A percentile compares a stretch with the other conserved stretches of the same genome.
Evolutionary conservation across 2,329 filamentous ascomycete species (phyloP).

Genomic region (Mycosphaerella sp.): DNA sequence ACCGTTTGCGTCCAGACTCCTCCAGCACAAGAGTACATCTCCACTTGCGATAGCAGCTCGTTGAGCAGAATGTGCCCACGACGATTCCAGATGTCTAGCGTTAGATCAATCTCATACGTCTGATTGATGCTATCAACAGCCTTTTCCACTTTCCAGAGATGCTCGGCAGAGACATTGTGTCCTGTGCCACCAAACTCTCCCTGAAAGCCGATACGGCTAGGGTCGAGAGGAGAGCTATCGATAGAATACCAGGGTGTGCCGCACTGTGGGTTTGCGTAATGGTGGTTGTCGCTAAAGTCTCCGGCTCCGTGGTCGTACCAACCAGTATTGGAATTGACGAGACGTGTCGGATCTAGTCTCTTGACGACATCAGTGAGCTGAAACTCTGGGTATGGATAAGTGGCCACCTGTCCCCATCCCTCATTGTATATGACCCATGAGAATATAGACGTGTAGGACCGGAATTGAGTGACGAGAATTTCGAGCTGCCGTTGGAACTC

Average conservation of each 20-base stretch:
- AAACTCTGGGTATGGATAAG: conserved; percentile 48
- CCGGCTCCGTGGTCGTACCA: conserved; percentile 65
- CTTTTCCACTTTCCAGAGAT: conserved; percentile 59
- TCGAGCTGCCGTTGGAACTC: conserved; percentile 62
- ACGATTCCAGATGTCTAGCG: conserved; percentile 59
- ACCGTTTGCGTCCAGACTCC: conserved; percentile 65
- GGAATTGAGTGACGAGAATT: conserved; percentile 56
- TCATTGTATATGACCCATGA: conserved; percentile 68
- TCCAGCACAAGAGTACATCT: conserved; percentile 57
- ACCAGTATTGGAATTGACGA: conserved; percentile 58
- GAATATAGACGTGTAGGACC: conserved; percentile 59
- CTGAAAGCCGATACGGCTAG: conserved; percentile 58
- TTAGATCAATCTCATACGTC: conserved; percentile 60
- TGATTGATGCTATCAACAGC: conserved; percentile 57
- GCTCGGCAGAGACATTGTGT: conserved; percentile 55
- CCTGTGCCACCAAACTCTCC: conserved; percentile 68
- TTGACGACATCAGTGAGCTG: conserved; percentile 51
- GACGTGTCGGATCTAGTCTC: conserved; percentile 55
- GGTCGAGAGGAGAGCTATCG: conserved; percentile 51
- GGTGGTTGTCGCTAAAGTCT: conserved; percentile 62
- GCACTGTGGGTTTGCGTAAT: conserved; percentile 57
- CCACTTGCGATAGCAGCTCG: conserved; percentile 46
- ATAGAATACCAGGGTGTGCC: conserved; percentile 62
- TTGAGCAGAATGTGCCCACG: conserved; percentile 50
- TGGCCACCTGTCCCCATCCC: conserved; percentile 59